Percentiles rank a stretch among this genome's conserved stretches.
phyloP scores from a whole-genome alignment of 1,139 yeast species.

The Geotrichum citri-aurantii region DNA sequence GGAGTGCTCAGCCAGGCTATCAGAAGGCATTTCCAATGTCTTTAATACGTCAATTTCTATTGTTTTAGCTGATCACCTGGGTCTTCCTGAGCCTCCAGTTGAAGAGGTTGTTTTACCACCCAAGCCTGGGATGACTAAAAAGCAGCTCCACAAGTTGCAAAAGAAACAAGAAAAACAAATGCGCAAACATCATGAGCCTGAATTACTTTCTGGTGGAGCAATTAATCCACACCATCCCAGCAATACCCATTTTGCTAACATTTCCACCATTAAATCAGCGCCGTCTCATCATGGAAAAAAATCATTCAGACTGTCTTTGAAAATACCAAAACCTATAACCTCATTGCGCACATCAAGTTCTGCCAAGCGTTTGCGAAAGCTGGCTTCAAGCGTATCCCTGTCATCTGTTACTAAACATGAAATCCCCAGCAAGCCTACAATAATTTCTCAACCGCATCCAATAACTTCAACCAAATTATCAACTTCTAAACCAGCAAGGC shows the following conservation, averaged over 20 bases:
- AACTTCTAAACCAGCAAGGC: neutral
- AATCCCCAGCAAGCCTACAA: neutral
- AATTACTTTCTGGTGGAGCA: neutral
- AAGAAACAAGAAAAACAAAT: slow-evolving; percentile 1
- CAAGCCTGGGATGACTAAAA: neutral
- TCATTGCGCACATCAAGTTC: neutral
- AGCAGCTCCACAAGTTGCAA: slow-evolving; percentile 4
- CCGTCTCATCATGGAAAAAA: neutral
- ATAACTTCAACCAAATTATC: neutral
- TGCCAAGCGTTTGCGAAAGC: neutral
- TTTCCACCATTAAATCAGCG: neutral
- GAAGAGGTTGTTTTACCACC: slow-evolving; percentile 7
- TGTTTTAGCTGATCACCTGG: slow-evolving; percentile 23
- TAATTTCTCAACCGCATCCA: neutral
- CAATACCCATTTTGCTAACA: neutral
- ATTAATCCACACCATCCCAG: neutral
- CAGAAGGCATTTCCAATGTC: slow-evolving; percentile 60
- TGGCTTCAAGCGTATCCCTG: neutral
- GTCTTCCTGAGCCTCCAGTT: slow-evolving; percentile 16
- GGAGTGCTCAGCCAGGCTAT: slow-evolving; percentile 71
- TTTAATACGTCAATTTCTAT: slow-evolving; percentile 44
- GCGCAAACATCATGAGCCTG: neutral
- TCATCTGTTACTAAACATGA: neutral
- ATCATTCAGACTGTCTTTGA: slow-evolving; percentile 3
- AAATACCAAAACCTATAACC: neutral